These are phyloP conservation scores for Hypholoma fasciculare DNA, from an alignment of 768 basidiomycete genomes.

Conservation along the genomic window DNA sequence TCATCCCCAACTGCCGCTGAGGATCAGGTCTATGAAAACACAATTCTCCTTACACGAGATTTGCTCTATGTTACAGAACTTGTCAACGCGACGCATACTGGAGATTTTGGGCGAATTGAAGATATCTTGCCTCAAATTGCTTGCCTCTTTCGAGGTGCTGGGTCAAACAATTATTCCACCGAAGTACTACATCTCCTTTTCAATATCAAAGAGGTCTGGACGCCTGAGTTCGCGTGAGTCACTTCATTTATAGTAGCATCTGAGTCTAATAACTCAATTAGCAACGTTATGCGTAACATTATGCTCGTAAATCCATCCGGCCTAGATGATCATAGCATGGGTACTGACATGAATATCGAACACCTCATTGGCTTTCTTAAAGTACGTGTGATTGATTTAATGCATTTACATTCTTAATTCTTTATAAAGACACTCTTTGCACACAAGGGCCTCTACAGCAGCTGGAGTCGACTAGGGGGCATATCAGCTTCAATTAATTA, in stretches of 20 bases:
- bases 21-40: conserved; percentile 15
- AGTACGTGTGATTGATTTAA: neutral
- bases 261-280: neutral
- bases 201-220: conserved; percentile 9
- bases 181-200: conserved; percentile 29
- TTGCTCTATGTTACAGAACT: conserved; percentile 31
- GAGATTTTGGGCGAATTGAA: conserved; percentile 31
- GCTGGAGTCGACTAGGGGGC: conserved; percentile 32
- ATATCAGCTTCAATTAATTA: conserved; percentile 28
- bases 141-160: conserved; percentile 29
- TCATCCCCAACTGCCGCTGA: too few relatives aligned
- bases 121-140: conserved; percentile 27
- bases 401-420: conserved; percentile 9
- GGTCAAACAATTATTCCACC: conserved; percentile 30
- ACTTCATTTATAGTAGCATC: too few relatives aligned
- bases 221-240: neutral
- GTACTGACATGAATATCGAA: conserved; percentile 34
- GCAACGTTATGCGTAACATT: neutral
- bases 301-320: conserved; percentile 32
- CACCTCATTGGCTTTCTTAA: conserved; percentile 23
- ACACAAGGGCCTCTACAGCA: conserved; percentile 30
- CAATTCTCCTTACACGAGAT: conserved; percentile 24
- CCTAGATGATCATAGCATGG: conserved; percentile 28
- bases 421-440: conserved; percentile 25
- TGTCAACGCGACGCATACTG: conserved; percentile 20